Percentiles rank a stretch among this genome's conserved stretches.
Conservation (phyloP, 108 stramenopile genomes). For the Conticribra weissflogii region DNA sequence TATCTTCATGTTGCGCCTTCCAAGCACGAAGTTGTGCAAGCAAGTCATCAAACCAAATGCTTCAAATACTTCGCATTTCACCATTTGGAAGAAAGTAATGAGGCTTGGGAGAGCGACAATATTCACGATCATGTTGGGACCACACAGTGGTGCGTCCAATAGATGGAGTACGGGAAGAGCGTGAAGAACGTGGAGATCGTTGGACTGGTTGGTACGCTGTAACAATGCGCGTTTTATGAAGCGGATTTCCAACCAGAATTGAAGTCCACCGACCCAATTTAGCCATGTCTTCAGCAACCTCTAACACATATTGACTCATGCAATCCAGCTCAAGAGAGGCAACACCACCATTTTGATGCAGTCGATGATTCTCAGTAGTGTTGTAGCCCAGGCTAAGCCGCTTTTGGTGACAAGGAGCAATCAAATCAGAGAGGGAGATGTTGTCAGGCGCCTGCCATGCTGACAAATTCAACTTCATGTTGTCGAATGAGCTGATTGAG, state of each 20-base stretch:
- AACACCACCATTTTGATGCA: background rate
- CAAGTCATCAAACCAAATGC: background rate
- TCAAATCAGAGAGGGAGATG: no score
- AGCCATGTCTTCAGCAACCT: background rate
- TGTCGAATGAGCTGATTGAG: background rate
- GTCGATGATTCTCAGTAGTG: background rate
- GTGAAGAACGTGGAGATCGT: background rate
- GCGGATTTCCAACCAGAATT: background rate
- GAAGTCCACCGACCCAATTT: constrained; percentile 1
- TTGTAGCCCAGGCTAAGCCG: background rate
- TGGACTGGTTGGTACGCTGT: constrained; percentile 3
- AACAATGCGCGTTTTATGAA: background rate
- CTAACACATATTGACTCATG: background rate
- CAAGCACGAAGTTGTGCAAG: background rate
- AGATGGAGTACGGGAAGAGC: background rate
- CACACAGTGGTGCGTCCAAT: background rate
- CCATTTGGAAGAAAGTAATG: background rate
- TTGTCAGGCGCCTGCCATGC: no score
- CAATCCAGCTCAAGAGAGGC: background rate
- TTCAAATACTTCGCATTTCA: background rate
- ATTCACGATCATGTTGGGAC: background rate
- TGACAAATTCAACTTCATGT: background rate
- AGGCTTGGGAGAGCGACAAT: background rate
- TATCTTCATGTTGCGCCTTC: background rate
- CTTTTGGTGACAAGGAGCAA: no score